Evolutionary conservation across 768 basidiomycete species (phyloP).

Genomic region (Pisolithus orientalis): DNA sequence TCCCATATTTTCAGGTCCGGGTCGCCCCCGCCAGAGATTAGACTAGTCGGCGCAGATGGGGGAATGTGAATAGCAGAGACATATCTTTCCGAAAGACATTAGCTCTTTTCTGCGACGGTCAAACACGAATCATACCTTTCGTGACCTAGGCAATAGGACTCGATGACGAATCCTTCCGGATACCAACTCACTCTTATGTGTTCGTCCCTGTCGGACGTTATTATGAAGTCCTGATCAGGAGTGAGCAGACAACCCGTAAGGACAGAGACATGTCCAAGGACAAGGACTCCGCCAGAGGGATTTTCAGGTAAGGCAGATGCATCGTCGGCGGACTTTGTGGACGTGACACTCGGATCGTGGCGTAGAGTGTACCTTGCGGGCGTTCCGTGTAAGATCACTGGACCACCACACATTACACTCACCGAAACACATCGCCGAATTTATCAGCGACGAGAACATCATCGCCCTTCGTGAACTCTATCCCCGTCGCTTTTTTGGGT

Average conservation of each 20-base stretch:
- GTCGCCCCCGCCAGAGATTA: conserved; percentile 92
- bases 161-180: conserved; percentile 80
- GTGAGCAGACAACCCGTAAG: conserved; percentile 70
- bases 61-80: conserved; percentile 80
- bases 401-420: conserved; percentile 6
- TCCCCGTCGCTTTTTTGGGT: conserved; percentile 73
- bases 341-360: conserved; percentile 7
- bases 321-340: conserved; percentile 26
- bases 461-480: conserved; percentile 56
- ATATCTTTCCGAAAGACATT: conserved; percentile 43
- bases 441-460: conserved; percentile 86
- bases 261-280: conserved; percentile 86
- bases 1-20: conserved; percentile 70
- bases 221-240: conserved; percentile 61
- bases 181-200: conserved; percentile 91
- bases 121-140: conserved; percentile 47
- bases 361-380: conserved; percentile 55
- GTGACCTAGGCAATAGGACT: conserved; percentile 84
- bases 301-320: conserved; percentile 58
- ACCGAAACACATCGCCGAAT: conserved; percentile 92
- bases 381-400: neutral
- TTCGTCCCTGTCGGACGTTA: conserved; percentile 93
- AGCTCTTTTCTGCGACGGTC: neutral
- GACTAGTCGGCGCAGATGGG: conserved; percentile 30
- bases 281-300: conserved; percentile 58